Evolutionary conservation across 192 early-diverging fungal species (phyloP).

Genomic region (Backusella tuberculispora): DNA sequence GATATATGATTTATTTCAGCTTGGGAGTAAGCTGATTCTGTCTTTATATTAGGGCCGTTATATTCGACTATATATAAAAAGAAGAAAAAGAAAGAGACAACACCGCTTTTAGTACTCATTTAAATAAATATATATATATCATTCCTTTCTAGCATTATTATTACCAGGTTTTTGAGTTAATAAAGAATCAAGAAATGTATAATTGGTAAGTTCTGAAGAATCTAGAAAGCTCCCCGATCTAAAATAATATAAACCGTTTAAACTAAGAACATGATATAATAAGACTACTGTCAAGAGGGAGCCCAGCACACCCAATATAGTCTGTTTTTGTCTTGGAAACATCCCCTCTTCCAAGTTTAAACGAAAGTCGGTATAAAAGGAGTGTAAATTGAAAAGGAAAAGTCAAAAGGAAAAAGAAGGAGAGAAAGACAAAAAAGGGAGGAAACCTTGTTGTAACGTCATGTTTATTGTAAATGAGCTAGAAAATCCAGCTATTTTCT

Average conservation of each 20-base stretch:
- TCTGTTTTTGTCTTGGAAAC: conserved; percentile 16
- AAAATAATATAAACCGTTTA: neutral
- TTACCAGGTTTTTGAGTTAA: neutral
- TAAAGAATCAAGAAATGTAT: conserved; percentile 1
- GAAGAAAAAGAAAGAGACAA: neutral
- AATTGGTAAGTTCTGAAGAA: conserved; percentile 12
- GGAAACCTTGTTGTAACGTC: neutral
- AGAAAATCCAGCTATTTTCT: neutral
- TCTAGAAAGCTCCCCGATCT: neutral
- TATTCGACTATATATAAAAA: neutral
- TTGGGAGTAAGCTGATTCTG: neutral
- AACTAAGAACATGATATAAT: conserved; percentile 5
- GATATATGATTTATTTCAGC: neutral
- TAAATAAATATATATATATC: neutral
- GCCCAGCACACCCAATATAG: conserved; percentile 1
- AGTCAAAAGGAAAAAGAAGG: neutral
- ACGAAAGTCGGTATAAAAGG: conserved; percentile 11
- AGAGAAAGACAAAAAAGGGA: no score
- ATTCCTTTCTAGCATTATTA: neutral
- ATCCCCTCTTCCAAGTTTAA: neutral
- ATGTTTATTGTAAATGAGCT: neutral
- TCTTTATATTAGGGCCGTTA: neutral
- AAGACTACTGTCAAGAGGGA: neutral
- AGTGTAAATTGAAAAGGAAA: conserved; percentile 1
- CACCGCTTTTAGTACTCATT: no score